A percentile compares a stretch with the other conserved stretches of the same genome.
These are phyloP conservation scores for Sanguinoderma infundibulare DNA, from an alignment of 1,284 basidiomycete genomes.

Conservation along the genomic window DNA sequence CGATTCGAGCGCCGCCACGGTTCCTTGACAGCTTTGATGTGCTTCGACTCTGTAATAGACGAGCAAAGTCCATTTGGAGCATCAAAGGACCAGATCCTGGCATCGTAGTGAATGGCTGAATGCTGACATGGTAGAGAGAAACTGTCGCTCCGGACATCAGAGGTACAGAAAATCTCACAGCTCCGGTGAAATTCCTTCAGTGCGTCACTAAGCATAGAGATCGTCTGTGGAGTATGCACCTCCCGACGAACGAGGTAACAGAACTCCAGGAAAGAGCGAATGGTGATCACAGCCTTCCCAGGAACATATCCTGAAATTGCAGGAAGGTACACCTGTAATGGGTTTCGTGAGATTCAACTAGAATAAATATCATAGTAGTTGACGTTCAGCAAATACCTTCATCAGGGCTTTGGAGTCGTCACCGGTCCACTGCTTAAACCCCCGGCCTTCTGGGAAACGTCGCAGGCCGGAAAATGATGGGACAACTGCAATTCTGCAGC, in stretches of 20 bases:
- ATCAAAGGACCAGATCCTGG: conserved; percentile 17
- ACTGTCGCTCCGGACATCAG: conserved; percentile 7
- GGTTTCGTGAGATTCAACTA: not conserved
- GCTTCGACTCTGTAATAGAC: conserved; percentile 27
- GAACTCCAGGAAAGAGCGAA: conserved; percentile 21
- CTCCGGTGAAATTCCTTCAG: not conserved
- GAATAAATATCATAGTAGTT: not conserved
- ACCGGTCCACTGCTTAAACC: conserved; percentile 32
- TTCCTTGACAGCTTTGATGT: conserved; percentile 28
- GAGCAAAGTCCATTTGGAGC: conserved; percentile 24
- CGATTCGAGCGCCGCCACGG: conserved; percentile 26
- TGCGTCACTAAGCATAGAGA: not conserved
- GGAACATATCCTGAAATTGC: conserved; percentile 22
- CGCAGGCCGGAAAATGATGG: conserved; percentile 24
- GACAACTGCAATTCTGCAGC: conserved; percentile 12
- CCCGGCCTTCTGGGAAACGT: conserved; percentile 23
- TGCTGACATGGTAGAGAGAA: conserved; percentile 25
- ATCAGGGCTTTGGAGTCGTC: conserved; percentile 28
- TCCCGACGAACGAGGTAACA: conserved; percentile 16
- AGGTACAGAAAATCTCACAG: not conserved
- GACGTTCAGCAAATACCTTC: conserved; percentile 25
- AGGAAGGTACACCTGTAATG: conserved; percentile 18
- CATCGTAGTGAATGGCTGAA: conserved; percentile 12
- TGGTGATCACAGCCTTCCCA: conserved; percentile 2
- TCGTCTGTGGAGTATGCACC: conserved; percentile 1